A percentile compares a stretch with the other conserved stretches of the same genome.
phyloP scores from a whole-genome alignment of 140 eudicot species.

The Stevia rebaudiana region DNA sequence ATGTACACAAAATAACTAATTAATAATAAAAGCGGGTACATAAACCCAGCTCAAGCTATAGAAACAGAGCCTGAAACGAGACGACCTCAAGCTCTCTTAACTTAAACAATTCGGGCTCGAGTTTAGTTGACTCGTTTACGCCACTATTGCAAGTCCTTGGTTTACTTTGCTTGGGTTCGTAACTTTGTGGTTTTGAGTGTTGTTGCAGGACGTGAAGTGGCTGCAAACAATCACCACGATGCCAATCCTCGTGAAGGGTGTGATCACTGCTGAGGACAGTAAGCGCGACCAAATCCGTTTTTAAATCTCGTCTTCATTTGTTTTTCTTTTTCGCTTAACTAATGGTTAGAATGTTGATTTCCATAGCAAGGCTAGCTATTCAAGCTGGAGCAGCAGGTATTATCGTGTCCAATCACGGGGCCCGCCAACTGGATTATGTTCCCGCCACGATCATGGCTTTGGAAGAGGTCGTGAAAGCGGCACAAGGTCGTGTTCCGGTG shows the following conservation, averaged over 20 bases:
- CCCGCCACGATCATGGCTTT: slow-evolving; percentile 89
- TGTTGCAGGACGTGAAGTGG: slow-evolving; percentile 84
- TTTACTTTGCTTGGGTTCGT: background rate
- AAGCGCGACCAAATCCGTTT: slow-evolving; percentile 18
- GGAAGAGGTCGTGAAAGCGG: slow-evolving; percentile 98
- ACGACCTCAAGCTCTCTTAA: too few relatives aligned
- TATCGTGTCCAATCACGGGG: slow-evolving; percentile 76
- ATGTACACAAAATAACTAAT: too few relatives aligned
- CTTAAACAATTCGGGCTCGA: too few relatives aligned
- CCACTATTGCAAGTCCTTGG: background rate
- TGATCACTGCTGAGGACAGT: slow-evolving; percentile 96
- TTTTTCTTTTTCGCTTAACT: background rate
- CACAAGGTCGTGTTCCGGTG: slow-evolving; percentile 87
- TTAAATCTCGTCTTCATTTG: background rate
- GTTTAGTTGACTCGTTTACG: too few relatives aligned
- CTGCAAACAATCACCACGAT: slow-evolving; percentile 83
- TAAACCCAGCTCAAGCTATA: too few relatives aligned
- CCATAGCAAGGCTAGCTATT: slow-evolving; percentile 80
- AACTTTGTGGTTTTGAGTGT: background rate
- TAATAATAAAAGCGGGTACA: too few relatives aligned
- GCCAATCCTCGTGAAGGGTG: slow-evolving; percentile 99
- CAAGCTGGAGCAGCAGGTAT: slow-evolving; percentile 95
- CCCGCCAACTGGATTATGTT: slow-evolving; percentile 56
- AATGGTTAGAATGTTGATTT: background rate
- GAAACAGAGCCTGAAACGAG: too few relatives aligned